phyloP scores from a whole-genome alignment of 495 filamentous ascomycete species.

The Tirmania nivea region DNA sequence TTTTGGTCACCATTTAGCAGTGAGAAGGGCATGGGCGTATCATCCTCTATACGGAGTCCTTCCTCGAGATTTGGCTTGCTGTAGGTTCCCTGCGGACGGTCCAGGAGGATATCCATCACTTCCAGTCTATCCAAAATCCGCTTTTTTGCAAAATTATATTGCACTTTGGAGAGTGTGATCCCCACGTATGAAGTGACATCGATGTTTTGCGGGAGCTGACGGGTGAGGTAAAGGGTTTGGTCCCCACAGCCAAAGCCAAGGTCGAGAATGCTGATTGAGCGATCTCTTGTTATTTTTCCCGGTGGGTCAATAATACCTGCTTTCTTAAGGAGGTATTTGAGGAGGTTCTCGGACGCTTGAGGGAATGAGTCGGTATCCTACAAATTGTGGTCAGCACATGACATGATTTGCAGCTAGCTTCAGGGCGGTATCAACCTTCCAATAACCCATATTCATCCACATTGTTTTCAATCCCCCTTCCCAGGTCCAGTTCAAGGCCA shows the following conservation, averaged over 20 bases:
- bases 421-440: constrained; percentile 15
- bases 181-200: constrained; percentile 25
- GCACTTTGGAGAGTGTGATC: constrained; percentile 22
- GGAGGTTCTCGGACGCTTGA: constrained; percentile 24
- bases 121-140: neutral
- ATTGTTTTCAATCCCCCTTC: constrained; percentile 18
- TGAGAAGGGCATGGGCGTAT: too few relatives aligned
- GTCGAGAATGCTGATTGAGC: constrained; percentile 20
- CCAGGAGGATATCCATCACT: neutral
- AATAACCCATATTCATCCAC: constrained; percentile 27
- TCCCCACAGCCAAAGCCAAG: constrained; percentile 33
- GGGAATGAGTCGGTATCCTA: constrained; percentile 19
- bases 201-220: neutral
- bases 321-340: constrained; percentile 23
- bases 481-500: constrained; percentile 17
- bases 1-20: too few relatives aligned
- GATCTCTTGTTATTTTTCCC: neutral
- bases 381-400: neutral
- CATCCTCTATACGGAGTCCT: too few relatives aligned
- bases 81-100: neutral
- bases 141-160: constrained; percentile 17
- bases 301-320: constrained; percentile 17
- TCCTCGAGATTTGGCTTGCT: neutral
- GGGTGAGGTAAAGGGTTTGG: constrained; percentile 23
- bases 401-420: neutral